Conservation (phyloP, 2,329 filamentous ascomycete species). For the Albophoma yamanashiensis region DNA sequence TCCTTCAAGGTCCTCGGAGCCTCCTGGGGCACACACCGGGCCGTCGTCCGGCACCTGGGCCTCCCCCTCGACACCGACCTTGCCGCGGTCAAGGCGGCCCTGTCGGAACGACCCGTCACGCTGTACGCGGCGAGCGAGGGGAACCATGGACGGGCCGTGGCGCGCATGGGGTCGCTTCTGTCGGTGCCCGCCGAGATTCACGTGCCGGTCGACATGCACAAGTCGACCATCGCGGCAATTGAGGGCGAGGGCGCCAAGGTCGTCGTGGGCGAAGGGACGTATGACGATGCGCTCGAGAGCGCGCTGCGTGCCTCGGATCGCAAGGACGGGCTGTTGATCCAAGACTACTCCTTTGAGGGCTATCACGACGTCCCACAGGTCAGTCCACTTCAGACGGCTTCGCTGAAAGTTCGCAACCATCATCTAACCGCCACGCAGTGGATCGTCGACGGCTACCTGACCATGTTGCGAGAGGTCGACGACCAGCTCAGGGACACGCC, state of each 20-base stretch:
- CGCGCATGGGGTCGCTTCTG: conserved; percentile 54
- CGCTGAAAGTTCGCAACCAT: too few relatives aligned
- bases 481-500: conserved; percentile 35
- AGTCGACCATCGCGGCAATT: conserved; percentile 43
- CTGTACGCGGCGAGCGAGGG: conserved; percentile 62
- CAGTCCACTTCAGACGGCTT: conserved; percentile 1
- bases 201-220: conserved; percentile 49
- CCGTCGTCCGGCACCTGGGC: conserved; percentile 34
- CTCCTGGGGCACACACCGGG: conserved; percentile 58
- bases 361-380: conserved; percentile 56
- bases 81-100: conserved; percentile 25
- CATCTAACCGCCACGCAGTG: conserved; percentile 29
- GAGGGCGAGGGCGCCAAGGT: conserved; percentile 52
- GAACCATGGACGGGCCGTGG: conserved; percentile 66
- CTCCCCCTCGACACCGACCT: conserved; percentile 32
- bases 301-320: conserved; percentile 32
- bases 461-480: conserved; percentile 60
- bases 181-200: conserved; percentile 45
- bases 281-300: conserved; percentile 49
- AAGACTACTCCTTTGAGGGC: conserved; percentile 57
- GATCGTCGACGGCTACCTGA: conserved; percentile 70
- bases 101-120: conserved; percentile 19
- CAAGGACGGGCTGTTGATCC: conserved; percentile 43
- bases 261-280: conserved; percentile 42
- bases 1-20: conserved; percentile 75